Base-by-base conservation (phyloP, 2,329 filamentous ascomycete genomes). In the Stagonosporopsis chrysanthemi region DNA sequence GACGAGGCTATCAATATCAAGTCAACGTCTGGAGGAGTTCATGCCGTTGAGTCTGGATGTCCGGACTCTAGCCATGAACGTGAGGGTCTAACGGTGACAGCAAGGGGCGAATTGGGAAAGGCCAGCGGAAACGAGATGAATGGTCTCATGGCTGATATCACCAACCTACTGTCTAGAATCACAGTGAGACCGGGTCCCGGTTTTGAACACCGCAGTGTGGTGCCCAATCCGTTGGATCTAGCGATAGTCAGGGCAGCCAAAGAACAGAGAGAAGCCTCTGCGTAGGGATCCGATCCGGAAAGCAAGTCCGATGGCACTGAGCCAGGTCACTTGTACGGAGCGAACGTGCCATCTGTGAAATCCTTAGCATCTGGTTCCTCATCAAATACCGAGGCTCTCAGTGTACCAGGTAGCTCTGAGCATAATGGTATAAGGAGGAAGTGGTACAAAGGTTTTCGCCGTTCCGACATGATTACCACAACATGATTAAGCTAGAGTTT, bases 381-480 rank as follows among this genome's bases (percentile, higher is more conserved):
- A 8, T 44, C 44, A 8, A 43, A 50, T 1, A 57, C 60, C 5
- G 62, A 64, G 22, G 35, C 4, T 4, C 17, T 63, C 17, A 42
- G 29, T 3, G 40, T 24, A 11, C 44, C 51, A n/a, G 19, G 15
- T 14, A 17, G 28, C 8, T 23, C 33, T 11, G 62, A 58, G 17
- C 47, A 56, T 2, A 64, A 61, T 35, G 60, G 58, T 6, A 31
- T 19, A 11, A 50, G 24, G 19, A 57, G 49, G 36, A 61, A 54
- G 49, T 60, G 62, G 62, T 64, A 61, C n/a, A 60, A 50, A 33
- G 53, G 47, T 6, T 60, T 63, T 35, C 52, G 55, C 43, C 40
- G 54, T 3, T 58, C 19, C 1, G 31, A 23, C n/a, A 15, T 52
- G 23, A 26, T n/a, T 38, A 26, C 6, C 8, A 11, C 1, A 14